Base-by-base conservation (phyloP, 2,329 filamentous ascomycete genomes). In the Niveomyces coronatus region DNA sequence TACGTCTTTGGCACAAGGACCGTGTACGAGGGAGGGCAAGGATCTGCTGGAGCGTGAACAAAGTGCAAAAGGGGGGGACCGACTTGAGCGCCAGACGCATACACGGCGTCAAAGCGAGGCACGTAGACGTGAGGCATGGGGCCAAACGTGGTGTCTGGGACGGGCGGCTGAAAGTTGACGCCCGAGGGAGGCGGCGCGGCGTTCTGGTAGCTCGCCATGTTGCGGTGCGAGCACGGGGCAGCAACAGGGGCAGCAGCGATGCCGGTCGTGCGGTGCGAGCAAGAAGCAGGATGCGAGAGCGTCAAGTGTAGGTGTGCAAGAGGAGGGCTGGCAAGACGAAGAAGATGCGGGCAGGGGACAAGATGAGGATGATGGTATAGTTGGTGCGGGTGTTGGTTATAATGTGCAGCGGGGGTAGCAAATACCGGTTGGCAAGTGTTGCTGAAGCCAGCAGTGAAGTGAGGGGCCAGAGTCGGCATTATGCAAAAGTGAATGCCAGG, bases 81-180 rank as follows among this genome's bases (percentile, higher is more conserved):
- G 48, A 62, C 55, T 54, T 53, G 53, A 50, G 49, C 43, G 48
- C 53, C 47, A 45, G 52, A 42, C 23, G 44, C 45, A 28, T 52
- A 35, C 19, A 52, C 52, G 30, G 49, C 53, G 48, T 76, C 72
- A 47, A 61, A 63, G 30, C 70, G 71, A 44, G 75, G 74, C 37
- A 70, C 56, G 47, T 76, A 78, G 15, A 65, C 63, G 45, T 79
- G 72, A 19, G 63, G 50, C 41, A 71, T 70, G 2, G 71, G 66
- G 4, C 74, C 75, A 50, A 67, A 63, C 30, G 67, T 69, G 13
- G 72, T 75, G 46, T 75, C 70, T 4, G 72, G 71, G 13, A 74
- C 70, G 19, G 70, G 73, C 1, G 74, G 75, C 49, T 77, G 70
- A 48, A 71, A 77, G 52, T 72, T 67, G 35, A 70, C 52, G 38